Evolutionary conservation across 257 asterid species (phyloP).

Genomic region (Lantana camara): DNA sequence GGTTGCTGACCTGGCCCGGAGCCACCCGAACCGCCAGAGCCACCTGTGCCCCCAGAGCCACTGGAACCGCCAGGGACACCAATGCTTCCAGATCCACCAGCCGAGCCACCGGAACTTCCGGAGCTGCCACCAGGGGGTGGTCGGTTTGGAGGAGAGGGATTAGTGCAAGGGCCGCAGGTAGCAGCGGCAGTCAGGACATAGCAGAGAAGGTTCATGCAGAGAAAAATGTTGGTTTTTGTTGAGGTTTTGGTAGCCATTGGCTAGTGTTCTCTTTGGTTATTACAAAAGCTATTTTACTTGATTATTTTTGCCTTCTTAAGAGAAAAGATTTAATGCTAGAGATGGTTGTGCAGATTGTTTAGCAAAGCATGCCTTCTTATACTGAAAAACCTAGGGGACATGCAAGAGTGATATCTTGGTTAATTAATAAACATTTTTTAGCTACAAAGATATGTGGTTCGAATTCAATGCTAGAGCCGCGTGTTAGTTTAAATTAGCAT

Average conservation of each 20-base stretch:
- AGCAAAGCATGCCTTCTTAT: conserved; percentile 2
- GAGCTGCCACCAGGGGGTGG: neutral
- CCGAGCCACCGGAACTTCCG: neutral
- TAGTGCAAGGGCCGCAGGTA: neutral
- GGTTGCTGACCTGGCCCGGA: conserved; percentile 6
- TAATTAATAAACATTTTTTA: too few species aligned
- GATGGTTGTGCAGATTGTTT: conserved; percentile 10
- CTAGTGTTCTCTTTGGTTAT: neutral
- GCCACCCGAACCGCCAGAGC: too few species aligned
- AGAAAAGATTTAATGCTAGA: neutral
- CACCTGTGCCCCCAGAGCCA: too few species aligned
- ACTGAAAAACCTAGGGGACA: neutral
- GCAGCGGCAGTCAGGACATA: conserved; percentile 19
- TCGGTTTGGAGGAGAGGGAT: neutral
- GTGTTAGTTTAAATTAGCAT: too few species aligned
- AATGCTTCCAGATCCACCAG: too few species aligned
- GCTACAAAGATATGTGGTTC: too few species aligned
- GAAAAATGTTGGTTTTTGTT: conserved; percentile 14
- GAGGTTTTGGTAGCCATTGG: conserved; percentile 26
- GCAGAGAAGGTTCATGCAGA: conserved; percentile 30
- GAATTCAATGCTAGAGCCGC: too few species aligned
- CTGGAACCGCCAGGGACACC: too few species aligned
- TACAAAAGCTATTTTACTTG: too few species aligned
- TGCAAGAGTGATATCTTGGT: neutral
- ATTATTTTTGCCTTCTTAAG: neutral